phyloP scores from a whole-genome alignment of 2,329 filamentous ascomycete genomes.

The Chalaropsis thielavioides region DNA sequence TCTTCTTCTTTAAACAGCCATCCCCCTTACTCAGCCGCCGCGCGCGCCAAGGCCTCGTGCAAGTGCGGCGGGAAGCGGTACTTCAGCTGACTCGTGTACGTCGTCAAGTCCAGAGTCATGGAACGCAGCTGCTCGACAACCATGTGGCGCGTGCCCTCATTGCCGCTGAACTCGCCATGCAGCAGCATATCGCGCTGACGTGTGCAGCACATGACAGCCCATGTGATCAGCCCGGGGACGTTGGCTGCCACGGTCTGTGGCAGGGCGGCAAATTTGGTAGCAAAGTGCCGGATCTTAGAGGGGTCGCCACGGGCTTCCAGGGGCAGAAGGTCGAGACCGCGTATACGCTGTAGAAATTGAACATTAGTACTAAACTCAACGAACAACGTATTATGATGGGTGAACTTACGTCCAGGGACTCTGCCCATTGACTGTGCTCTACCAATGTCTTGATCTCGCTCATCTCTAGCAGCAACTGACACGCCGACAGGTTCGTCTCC shows the following conservation, averaged over 20 bases:
- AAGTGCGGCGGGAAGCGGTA: constrained; percentile 79
- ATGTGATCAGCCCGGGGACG: constrained; percentile 80
- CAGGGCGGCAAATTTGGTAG: constrained; percentile 65
- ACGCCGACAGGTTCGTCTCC: constrained; percentile 42
- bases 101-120: constrained; percentile 78
- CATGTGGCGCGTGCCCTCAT: constrained; percentile 46
- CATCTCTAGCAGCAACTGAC: constrained; percentile 44
- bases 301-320: constrained; percentile 62
- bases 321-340: constrained; percentile 62
- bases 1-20: not conserved
- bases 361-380: constrained; percentile 3
- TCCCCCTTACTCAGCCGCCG: constrained; percentile 55
- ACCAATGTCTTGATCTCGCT: constrained; percentile 45
- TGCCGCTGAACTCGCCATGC: constrained; percentile 58
- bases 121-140: constrained; percentile 60
- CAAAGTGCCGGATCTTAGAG: constrained; percentile 61
- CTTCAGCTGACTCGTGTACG: constrained; percentile 76
- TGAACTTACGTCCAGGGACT: constrained; percentile 42
- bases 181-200: constrained; percentile 59
- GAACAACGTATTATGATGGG: not conserved
- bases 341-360: constrained; percentile 45
- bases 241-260: constrained; percentile 74
- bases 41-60: constrained; percentile 75
- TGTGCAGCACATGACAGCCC: constrained; percentile 79
- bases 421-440: constrained; percentile 40